phyloP scores from a whole-genome alignment of 345 rosid genomes.

The Citrus cavaleriei region DNA sequence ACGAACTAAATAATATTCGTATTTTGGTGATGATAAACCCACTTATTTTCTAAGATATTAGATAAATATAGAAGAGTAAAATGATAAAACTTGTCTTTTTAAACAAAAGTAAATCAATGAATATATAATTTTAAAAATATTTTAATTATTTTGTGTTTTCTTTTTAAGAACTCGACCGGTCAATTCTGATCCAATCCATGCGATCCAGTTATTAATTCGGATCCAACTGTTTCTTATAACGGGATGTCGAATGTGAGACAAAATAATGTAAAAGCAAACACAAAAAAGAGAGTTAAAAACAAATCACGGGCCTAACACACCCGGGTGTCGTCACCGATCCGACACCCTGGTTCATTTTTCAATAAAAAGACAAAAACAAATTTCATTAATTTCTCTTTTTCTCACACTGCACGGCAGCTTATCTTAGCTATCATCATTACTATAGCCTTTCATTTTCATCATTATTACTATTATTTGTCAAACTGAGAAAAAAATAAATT shows the following conservation, averaged over 20 bases:
- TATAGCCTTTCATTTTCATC: background rate
- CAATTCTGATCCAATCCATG: too few species aligned
- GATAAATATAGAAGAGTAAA: too few species aligned
- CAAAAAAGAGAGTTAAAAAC: too few species aligned
- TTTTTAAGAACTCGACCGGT: too few species aligned
- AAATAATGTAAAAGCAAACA: background rate
- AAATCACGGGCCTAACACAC: conserved; percentile 4
- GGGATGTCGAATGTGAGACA: background rate
- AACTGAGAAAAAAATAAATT: background rate
- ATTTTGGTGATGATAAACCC: too few species aligned
- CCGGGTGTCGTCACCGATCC: conserved; percentile 4
- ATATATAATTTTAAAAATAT: too few species aligned
- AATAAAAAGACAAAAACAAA: background rate
- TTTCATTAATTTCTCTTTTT: background rate
- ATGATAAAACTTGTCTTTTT: too few species aligned
- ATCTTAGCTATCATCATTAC: background rate
- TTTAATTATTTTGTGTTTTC: too few species aligned
- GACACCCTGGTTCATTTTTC: background rate
- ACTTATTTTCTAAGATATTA: too few species aligned
- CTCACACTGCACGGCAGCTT: background rate
- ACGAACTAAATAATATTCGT: too few species aligned
- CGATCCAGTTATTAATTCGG: background rate
- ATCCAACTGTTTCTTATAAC: background rate
- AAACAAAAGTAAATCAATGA: too few species aligned
- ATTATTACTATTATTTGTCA: background rate